These are phyloP conservation scores for Biscutella laevigata DNA, from an alignment of 441 rosid species.

Conservation along the genomic window DNA sequence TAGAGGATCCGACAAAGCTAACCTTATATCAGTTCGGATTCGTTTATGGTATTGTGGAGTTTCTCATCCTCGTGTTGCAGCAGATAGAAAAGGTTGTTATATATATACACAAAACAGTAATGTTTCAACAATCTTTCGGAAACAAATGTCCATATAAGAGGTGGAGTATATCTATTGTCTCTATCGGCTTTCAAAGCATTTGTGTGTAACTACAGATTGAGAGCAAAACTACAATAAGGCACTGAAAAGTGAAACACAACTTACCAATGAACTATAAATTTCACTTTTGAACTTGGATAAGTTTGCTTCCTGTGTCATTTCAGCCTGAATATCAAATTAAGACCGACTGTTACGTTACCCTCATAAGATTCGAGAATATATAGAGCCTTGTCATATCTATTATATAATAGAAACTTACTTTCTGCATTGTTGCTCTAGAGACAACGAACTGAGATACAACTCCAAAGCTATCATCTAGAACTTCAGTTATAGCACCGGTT, in stretches of 20 bases:
- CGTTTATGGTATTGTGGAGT: conserved; percentile 49
- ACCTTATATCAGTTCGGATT: conserved; percentile 55
- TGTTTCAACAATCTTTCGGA: background rate
- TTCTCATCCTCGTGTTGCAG: conserved; percentile 63
- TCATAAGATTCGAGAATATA: too few relatives aligned
- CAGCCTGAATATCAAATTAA: too few relatives aligned
- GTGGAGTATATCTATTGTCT: background rate
- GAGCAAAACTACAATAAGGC: background rate
- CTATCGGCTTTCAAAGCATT: background rate
- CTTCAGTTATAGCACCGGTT: conserved; percentile 49
- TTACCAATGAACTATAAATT: conserved; percentile 48
- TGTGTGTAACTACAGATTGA: background rate
- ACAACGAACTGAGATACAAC: conserved; percentile 51
- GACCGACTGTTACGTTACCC: background rate
- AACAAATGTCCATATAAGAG: background rate
- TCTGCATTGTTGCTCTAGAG: conserved; percentile 56
- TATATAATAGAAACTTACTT: conserved; percentile 28
- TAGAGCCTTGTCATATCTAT: too few relatives aligned
- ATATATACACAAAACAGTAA: conserved; percentile 29
- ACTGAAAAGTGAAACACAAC: background rate
- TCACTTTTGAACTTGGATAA: conserved; percentile 57
- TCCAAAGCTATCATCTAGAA: conserved; percentile 45
- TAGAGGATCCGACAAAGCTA: background rate
- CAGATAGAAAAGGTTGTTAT: conserved; percentile 43
- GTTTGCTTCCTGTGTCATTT: conserved; percentile 51